phyloP scores from a whole-genome alignment of 352 stramenopile genomes.

The Phytophthora sp. region DNA sequence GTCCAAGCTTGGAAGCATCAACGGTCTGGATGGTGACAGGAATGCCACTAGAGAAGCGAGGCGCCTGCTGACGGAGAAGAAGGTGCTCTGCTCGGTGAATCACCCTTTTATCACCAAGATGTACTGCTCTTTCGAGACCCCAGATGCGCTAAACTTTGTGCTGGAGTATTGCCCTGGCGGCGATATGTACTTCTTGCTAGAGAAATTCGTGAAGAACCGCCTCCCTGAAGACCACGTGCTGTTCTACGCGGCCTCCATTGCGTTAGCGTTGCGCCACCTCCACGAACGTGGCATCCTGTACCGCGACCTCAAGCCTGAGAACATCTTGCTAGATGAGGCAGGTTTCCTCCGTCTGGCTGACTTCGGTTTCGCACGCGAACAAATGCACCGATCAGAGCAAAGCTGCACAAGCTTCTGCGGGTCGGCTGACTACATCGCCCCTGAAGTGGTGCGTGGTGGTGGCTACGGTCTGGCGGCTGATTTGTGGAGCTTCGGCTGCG shows the following conservation, averaged over 20 bases:
- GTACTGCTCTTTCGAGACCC: slow-evolving; percentile 92
- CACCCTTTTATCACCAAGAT: slow-evolving; percentile 99
- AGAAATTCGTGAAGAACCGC: slow-evolving; percentile 90
- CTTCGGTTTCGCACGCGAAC: slow-evolving; percentile 78
- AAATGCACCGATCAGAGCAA: slow-evolving; percentile 60
- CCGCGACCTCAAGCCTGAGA: slow-evolving; percentile 92
- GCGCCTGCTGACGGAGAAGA: slow-evolving; percentile 96
- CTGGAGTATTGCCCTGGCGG: slow-evolving; percentile 98
- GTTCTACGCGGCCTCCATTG: slow-evolving; percentile 98
- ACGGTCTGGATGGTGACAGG: slow-evolving; percentile 29
- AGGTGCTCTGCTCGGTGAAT: slow-evolving; percentile 94
- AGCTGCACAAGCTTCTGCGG: slow-evolving; percentile 84
- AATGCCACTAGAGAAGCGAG: slow-evolving; percentile 50
- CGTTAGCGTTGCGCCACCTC: slow-evolving; percentile 92
- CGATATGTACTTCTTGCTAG: slow-evolving; percentile 95
- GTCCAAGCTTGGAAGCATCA: slow-evolving; percentile 53
- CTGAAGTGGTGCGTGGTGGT: slow-evolving; percentile 74
- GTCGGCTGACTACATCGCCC: slow-evolving; percentile 86
- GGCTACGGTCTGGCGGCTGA: slow-evolving; percentile 83
- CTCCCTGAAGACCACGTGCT: slow-evolving; percentile 92
- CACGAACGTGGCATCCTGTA: slow-evolving; percentile 85
- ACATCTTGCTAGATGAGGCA: slow-evolving; percentile 88
- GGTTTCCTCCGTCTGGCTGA: slow-evolving; percentile 91
- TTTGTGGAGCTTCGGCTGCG: slow-evolving; percentile 91
- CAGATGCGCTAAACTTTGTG: slow-evolving; percentile 97